Conservation (phyloP, 1,139 yeast genomes). For the Taphrina confusa region DNA sequence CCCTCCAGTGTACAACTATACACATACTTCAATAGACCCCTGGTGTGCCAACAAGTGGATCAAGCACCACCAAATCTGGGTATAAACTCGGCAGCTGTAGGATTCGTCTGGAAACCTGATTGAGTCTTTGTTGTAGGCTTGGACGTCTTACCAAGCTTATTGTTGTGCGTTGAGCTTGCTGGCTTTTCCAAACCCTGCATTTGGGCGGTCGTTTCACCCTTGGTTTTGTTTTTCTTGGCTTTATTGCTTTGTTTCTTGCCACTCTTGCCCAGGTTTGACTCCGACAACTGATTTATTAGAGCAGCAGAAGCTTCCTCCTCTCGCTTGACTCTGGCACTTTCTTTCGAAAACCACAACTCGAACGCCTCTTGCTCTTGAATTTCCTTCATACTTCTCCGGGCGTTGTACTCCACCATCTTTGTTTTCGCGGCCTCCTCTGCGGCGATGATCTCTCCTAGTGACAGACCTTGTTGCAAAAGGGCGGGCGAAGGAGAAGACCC, state of each 20-base stretch:
- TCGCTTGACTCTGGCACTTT: constrained; percentile 59
- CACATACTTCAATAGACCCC: no score
- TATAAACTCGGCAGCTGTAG: background rate
- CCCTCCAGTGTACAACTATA: no score
- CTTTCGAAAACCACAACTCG: constrained; percentile 80
- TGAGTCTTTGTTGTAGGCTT: no score
- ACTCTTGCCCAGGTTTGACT: background rate
- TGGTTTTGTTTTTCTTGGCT: background rate
- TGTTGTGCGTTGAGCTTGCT: background rate
- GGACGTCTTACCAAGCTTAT: no score
- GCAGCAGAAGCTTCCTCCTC: constrained; percentile 42
- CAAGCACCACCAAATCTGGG: no score
- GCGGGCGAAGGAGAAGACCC: background rate
- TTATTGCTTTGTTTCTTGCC: constrained; percentile 4
- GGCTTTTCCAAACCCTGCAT: background rate
- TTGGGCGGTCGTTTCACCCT: background rate
- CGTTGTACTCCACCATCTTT: constrained; percentile 49
- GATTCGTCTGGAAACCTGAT: background rate
- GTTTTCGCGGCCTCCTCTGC: constrained; percentile 54
- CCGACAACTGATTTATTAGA: background rate
- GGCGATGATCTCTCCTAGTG: constrained; percentile 48
- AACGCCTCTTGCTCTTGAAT: constrained; percentile 78
- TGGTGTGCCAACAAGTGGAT: no score
- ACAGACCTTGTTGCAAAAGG: constrained; percentile 39
- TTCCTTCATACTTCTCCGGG: constrained; percentile 57